Evolutionary conservation across 2,329 filamentous ascomycete genomes (phyloP).

Genomic region (Xylariaceae sp.): DNA sequence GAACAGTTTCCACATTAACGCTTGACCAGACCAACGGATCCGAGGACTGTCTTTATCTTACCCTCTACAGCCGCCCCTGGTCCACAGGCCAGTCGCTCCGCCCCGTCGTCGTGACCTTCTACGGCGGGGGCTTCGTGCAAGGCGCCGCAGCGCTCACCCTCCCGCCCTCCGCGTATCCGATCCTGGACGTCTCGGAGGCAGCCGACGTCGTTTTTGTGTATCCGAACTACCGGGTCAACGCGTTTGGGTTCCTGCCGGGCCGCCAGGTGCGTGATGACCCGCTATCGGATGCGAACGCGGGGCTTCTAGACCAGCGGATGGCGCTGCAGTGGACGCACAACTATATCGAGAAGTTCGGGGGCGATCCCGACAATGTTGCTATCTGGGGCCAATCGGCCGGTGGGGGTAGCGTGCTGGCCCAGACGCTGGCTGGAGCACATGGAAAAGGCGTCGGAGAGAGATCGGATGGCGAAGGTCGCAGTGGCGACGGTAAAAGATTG

Average conservation of each 20-base stretch:
- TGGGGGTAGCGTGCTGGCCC: constrained; percentile 47
- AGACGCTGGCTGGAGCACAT: constrained; percentile 42
- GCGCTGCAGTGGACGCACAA: constrained; percentile 44
- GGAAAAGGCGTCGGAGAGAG: constrained; percentile 24
- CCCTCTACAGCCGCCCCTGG: constrained; percentile 57
- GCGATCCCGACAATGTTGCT: constrained; percentile 42
- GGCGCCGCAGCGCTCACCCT: constrained; percentile 51
- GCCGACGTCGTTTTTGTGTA: constrained; percentile 45
- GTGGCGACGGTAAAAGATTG: constrained; percentile 19
- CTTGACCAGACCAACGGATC: constrained; percentile 39
- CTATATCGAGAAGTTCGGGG: constrained; percentile 45
- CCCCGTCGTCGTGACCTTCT: constrained; percentile 57
- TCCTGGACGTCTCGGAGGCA: constrained; percentile 47
- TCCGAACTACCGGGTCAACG: constrained; percentile 53
- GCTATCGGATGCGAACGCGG: constrained; percentile 45
- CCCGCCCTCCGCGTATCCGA: constrained; percentile 53
- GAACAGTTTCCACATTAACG: background rate
- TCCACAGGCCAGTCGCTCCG: constrained; percentile 35
- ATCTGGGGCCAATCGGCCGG: constrained; percentile 55
- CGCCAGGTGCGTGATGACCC: constrained; percentile 33
- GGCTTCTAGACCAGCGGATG: constrained; percentile 46
- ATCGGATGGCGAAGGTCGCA: constrained; percentile 30
- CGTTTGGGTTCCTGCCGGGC: constrained; percentile 51
- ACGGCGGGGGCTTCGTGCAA: constrained; percentile 58
- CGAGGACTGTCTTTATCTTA: constrained; percentile 60